Conservation (phyloP, 1,284 basidiomycete species). For the Trametes versicolor region DNA sequence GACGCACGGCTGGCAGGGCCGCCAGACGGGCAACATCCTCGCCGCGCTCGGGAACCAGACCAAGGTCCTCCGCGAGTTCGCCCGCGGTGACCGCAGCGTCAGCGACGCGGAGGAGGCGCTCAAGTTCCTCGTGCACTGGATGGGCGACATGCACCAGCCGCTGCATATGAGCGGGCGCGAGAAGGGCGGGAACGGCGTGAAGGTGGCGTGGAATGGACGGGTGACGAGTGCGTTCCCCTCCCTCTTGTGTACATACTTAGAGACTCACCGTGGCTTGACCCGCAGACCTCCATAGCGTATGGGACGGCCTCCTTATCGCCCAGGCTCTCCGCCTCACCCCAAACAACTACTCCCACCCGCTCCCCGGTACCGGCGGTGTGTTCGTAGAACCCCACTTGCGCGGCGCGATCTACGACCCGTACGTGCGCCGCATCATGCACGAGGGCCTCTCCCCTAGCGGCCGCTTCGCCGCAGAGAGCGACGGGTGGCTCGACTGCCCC, state of each 20-base stretch:
- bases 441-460: conserved; percentile 74
- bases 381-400: conserved; percentile 80
- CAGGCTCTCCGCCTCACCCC: conserved; percentile 81
- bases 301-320: conserved; percentile 86
- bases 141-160: conserved; percentile 94
- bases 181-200: conserved; percentile 84
- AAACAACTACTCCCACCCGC: conserved; percentile 77
- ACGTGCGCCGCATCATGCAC: conserved; percentile 86
- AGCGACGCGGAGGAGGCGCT: conserved; percentile 68
- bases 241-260: neutral
- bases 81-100: conserved; percentile 34
- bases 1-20: conserved; percentile 78
- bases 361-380: conserved; percentile 53
- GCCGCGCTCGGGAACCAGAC: conserved; percentile 82
- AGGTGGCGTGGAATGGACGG: conserved; percentile 76
- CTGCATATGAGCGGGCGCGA: conserved; percentile 89
- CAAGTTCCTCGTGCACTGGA: conserved; percentile 90
- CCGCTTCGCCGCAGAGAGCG: conserved; percentile 67
- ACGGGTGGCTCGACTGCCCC: conserved; percentile 78
- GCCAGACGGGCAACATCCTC: conserved; percentile 75
- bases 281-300: conserved; percentile 84
- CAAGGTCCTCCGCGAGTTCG: conserved; percentile 61
- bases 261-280: conserved; percentile 5
- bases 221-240: conserved; percentile 63
- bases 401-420: conserved; percentile 89